phyloP scores from a whole-genome alignment of 169 alveolate genomes.

The Eimeria acervulina region DNA sequence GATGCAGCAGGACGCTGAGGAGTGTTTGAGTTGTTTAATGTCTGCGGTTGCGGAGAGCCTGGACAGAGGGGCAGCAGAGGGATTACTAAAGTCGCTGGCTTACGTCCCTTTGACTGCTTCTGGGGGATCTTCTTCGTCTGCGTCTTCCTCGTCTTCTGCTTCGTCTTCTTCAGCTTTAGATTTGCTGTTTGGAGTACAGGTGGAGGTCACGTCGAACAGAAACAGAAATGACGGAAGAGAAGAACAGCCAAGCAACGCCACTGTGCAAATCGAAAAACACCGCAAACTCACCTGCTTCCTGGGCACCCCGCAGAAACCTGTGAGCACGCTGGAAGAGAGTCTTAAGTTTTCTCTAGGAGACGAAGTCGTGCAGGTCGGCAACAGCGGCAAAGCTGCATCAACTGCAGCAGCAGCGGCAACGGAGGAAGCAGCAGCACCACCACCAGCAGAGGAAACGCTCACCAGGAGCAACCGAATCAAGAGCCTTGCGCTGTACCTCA shows the following conservation, averaged over 20 bases:
- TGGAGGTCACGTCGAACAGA: slow-evolving; percentile 28
- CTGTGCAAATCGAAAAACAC: slow-evolving; percentile 47
- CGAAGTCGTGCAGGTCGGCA: slow-evolving; percentile 70
- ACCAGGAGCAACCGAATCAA: slow-evolving; percentile 41
- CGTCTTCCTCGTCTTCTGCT: too few relatives aligned
- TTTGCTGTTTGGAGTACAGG: slow-evolving; percentile 75
- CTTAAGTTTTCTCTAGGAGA: slow-evolving; percentile 77
- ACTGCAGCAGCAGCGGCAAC: neutral
- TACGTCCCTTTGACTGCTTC: slow-evolving; percentile 38
- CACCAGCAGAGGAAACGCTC: slow-evolving; percentile 36
- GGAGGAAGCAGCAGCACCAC: neutral
- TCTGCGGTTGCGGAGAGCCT: slow-evolving; percentile 63
- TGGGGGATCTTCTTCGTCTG: too few relatives aligned
- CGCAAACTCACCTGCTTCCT: slow-evolving; percentile 80
- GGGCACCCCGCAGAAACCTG: slow-evolving; percentile 80
- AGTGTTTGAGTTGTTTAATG: slow-evolving; percentile 72
- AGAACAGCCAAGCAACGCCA: neutral
- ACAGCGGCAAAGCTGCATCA: slow-evolving; percentile 9
- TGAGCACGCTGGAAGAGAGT: slow-evolving; percentile 81
- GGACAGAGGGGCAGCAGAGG: slow-evolving; percentile 51
- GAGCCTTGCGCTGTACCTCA: slow-evolving; percentile 95
- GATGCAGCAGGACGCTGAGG: slow-evolving; percentile 84
- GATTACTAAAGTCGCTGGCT: slow-evolving; percentile 36
- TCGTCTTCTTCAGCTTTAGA: slow-evolving; percentile 37
- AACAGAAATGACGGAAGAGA: neutral